These are phyloP conservation scores for Eucalyptus lansdowneana DNA, from an alignment of 345 rosid species.

Conservation along the genomic window DNA sequence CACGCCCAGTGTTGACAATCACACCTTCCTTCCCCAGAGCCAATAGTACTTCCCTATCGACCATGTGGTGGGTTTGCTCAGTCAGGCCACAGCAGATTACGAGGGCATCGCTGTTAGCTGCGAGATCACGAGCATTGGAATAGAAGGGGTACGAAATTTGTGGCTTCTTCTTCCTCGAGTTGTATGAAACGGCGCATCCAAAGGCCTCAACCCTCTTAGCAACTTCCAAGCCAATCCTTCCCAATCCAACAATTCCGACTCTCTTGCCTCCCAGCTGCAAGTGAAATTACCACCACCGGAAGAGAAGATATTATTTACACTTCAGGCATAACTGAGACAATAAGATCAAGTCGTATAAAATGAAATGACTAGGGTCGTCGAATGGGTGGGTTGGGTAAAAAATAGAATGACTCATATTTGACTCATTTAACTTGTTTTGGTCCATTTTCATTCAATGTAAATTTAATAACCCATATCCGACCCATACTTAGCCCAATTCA, in stretches of 20 bases:
- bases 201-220: constrained; percentile 35
- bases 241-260: constrained; percentile 41
- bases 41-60: constrained; percentile 19
- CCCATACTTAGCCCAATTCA: fast-evolving
- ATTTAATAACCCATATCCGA: too few species aligned
- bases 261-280: constrained; percentile 1
- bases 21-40: constrained; percentile 30
- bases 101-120: constrained; percentile 19
- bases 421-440: fast-evolving
- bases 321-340: not conserved
- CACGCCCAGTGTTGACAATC: constrained; percentile 37
- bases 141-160: constrained; percentile 14
- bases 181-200: constrained; percentile 29
- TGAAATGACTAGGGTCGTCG: not conserved
- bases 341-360: not conserved
- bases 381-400: too few species aligned
- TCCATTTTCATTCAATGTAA: too few species aligned
- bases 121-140: constrained; percentile 15
- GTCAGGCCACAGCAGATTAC: constrained; percentile 29
- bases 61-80: constrained; percentile 32
- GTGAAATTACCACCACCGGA: not conserved
- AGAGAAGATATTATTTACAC: not conserved
- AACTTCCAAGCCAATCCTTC: constrained; percentile 20
- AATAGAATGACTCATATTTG: fast-evolving
- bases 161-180: constrained; percentile 24